Evolutionary conservation across 2,329 filamentous ascomycete genomes (phyloP).

Genomic region (Diaporthe citriasiana): DNA sequence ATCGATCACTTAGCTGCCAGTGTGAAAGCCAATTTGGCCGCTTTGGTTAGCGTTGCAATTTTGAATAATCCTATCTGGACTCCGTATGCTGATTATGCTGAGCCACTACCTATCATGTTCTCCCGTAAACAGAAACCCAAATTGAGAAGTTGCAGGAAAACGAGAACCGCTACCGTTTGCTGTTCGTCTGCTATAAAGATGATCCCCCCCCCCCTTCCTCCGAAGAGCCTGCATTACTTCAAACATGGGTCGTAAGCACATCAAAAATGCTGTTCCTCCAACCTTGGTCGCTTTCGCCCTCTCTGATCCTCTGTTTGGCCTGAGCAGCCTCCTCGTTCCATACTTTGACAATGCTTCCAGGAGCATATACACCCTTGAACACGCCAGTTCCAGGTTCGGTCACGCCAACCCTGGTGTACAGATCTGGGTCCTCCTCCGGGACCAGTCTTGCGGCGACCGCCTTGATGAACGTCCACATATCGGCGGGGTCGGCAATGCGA

Average conservation of each 20-base stretch:
- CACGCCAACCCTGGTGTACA: conserved; percentile 81
- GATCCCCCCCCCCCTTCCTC: too few species aligned
- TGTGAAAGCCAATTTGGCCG: too few species aligned
- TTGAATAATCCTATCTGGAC: not conserved
- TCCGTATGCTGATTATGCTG: conserved; percentile 4
- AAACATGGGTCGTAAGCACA: conserved; percentile 52
- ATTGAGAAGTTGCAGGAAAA: not conserved
- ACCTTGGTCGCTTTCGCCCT: conserved; percentile 74
- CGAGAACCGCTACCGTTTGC: too few species aligned
- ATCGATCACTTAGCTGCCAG: not conserved
- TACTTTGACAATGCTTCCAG: conserved; percentile 89
- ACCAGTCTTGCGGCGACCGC: conserved; percentile 83
- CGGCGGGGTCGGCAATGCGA: conserved; percentile 83
- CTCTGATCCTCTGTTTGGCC: conserved; percentile 81
- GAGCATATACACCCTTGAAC: conserved; percentile 89
- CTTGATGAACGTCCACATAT: conserved; percentile 85
- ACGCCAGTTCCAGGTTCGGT: conserved; percentile 67
- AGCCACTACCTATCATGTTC: not conserved
- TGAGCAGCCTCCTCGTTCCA: conserved; percentile 84
- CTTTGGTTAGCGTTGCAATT: not conserved
- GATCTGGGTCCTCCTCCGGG: conserved; percentile 80
- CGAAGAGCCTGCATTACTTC: not conserved
- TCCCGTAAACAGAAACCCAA: not conserved
- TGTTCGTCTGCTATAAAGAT: not conserved
- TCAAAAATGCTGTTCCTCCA: conserved; percentile 92